Base-by-base conservation (phyloP, 2,329 filamentous ascomycete genomes). In the Cytospora paraplurivora region DNA sequence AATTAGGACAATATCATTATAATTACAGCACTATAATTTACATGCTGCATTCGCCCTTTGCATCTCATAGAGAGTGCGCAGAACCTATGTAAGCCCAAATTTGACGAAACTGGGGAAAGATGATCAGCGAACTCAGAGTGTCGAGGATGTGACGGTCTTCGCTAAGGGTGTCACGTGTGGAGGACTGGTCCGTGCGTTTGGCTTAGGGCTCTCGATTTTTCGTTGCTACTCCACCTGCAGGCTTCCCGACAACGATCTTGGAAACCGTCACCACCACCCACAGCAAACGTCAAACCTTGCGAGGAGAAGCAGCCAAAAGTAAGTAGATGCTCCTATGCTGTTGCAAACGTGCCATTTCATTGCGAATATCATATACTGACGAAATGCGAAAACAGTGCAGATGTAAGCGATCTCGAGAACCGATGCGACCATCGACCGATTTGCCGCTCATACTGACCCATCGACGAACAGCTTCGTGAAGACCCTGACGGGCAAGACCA, bases 401-500 rank as follows among this genome's bases (percentile, higher is more conserved):
- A 95, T 95, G 91, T 94, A 88, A 89, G 90, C 70, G 65, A 66
- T 62, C 70, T 71, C 68, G 68, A 70, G 69, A 65, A 59, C 68
- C 68, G 59, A 71, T 62, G 62, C 65, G 59, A 59, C 34, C 34
- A 15, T 68, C 58, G 66, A 71, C 62, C 66, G 67, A 65, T 38
- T 54, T 32, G 54, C 54, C 57, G 21, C 54, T 49, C 52, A 50
- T 66, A 66, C 64, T 66, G 58, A 66, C 62, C 65, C 32, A 44
- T 69, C 67, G 69, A 64, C 68, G 61, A 70, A 72, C 82, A 96
- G 92, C 89, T 98, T 98, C 90, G 94, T 98, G 85, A 98, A 97
- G 90, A 97, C 94, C 88, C 92, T 97, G 78, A 97, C 94, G 87
- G 94, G 95, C 84, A 98, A 98, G 92, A 98, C 94, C 82, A 97